Evolutionary conservation across 1,284 basidiomycete genomes (phyloP).

Genomic region (Pseudozyma sp.): DNA sequence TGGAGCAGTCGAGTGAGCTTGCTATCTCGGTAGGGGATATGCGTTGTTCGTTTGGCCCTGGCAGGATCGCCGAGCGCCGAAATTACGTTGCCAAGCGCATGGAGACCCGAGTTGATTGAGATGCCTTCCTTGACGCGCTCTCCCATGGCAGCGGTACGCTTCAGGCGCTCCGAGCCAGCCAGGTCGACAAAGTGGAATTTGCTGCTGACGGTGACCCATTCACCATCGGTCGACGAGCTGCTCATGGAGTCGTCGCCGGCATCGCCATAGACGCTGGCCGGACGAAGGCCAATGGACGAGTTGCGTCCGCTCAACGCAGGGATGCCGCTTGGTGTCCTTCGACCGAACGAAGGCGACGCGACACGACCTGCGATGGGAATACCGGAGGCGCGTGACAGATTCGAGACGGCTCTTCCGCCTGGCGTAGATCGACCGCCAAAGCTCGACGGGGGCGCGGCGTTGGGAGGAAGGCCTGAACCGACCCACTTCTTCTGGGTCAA

Average conservation of each 20-base stretch:
- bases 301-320: conserved; percentile 33
- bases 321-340: conserved; percentile 42
- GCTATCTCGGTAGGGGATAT: conserved; percentile 96
- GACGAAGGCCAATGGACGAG: conserved; percentile 42
- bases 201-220: conserved; percentile 84
- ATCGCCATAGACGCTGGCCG: conserved; percentile 36
- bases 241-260: conserved; percentile 22
- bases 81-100: conserved; percentile 97
- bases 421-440: conserved; percentile 33
- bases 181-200: conserved; percentile 99
- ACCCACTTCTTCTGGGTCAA: conserved; percentile 74
- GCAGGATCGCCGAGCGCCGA: conserved; percentile 96
- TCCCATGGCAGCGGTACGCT: conserved; percentile 74
- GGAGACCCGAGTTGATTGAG: conserved; percentile 89
- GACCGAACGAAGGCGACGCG: conserved; percentile 41
- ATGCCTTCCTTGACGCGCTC: conserved; percentile 93
- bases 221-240: conserved; percentile 37
- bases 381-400: conserved; percentile 37
- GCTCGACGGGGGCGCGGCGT: conserved; percentile 28
- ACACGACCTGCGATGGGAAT: conserved; percentile 44
- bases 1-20: conserved; percentile 92
- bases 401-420: conserved; percentile 24
- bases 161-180: conserved; percentile 87
- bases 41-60: conserved; percentile 72
- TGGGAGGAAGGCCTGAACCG: conserved; percentile 51